Base-by-base conservation (phyloP, 768 basidiomycete genomes). In the Phylloporus sp. region DNA sequence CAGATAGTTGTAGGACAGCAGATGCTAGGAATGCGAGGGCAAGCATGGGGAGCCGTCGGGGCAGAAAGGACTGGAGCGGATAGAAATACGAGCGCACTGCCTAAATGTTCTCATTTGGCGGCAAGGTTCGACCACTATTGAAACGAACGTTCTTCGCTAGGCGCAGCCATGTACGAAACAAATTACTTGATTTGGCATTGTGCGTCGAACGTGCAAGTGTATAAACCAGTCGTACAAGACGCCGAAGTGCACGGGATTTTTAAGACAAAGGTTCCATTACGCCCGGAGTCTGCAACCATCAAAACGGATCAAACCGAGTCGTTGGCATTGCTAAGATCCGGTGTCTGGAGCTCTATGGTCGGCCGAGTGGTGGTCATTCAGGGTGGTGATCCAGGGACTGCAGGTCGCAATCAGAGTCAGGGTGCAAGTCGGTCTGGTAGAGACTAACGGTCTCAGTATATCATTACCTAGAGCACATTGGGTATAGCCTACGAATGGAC, bases 141-240 rank as follows among this genome's bases (percentile, higher is more conserved):
- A 47, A 32, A 64, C 68, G 66, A 68, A 68, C 69, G 67, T 68
- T 68, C 49, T 48, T 65, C 56, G 44, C 41, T 42, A 18, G 12
- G 15, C 29, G 2, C 18, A 11, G 53, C 34, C 3, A 32, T 6
- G 31, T 20, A 45, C 46, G 24, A 24, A 39, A 22, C 18, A 32
- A 16, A 38, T 61, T 65, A 54, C 66, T 48, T 46, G 40, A 56
- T 62, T 67, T 56, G 52, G 65, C 35, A 23, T 27, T 54, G 27
- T 10, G 12, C 29, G 36, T 48, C 47, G 49, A 63, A 64, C 63
- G 64, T 64, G 63, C 53, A 47, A 40, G 6, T 20, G 22, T 20
- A 23, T 18, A 28, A 20, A 28, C 27, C n/a, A 28, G 39, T 38
- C 38, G 22, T 16, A 26, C 9, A 41, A 16, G 22, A 41, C 11